Conservation (phyloP, 805 yeast genomes). For the Kurtzmaniella fragi region DNA sequence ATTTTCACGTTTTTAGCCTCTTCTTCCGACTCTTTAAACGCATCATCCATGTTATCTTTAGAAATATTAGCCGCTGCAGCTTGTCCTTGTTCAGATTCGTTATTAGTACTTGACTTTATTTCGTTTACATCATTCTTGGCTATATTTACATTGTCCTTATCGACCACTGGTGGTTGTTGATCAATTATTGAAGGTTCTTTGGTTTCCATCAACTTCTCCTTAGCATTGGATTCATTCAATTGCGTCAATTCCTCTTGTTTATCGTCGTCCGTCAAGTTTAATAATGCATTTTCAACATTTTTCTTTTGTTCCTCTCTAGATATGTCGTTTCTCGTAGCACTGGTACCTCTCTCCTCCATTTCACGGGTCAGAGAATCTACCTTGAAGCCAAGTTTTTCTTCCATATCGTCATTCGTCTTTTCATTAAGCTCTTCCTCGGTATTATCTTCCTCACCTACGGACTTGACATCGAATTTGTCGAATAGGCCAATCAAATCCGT, state of each 20-base stretch:
- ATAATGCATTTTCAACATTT: constrained; percentile 3
- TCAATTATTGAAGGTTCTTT: neutral
- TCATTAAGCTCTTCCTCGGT: neutral
- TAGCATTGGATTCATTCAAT: neutral
- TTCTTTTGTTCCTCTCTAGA: neutral
- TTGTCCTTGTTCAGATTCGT: neutral
- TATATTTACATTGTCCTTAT: constrained; percentile 1
- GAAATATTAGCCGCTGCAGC: neutral
- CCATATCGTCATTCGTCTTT: constrained; percentile 5
- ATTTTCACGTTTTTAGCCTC: neutral
- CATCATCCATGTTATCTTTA: constrained; percentile 4
- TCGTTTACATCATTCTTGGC: neutral
- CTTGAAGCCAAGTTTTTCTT: constrained; percentile 8
- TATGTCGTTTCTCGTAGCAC: neutral
- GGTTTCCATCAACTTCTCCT: constrained; percentile 2
- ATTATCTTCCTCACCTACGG: constrained; percentile 1
- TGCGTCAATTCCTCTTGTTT: constrained; percentile 1
- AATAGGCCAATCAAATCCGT: constrained; percentile 28
- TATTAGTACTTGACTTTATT: neutral
- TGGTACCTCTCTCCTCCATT: neutral
- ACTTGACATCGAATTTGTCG: constrained; percentile 27
- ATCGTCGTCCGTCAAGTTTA: constrained; percentile 4
- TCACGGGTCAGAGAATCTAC: neutral
- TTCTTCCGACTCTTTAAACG: constrained; percentile 5
- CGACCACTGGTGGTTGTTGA: constrained; percentile 5